Percentiles rank a stretch among this genome's conserved stretches.
These are phyloP conservation scores for Coemansia sp. DNA, from an alignment of 192 early-diverging fungal genomes.

Conservation along the genomic window DNA sequence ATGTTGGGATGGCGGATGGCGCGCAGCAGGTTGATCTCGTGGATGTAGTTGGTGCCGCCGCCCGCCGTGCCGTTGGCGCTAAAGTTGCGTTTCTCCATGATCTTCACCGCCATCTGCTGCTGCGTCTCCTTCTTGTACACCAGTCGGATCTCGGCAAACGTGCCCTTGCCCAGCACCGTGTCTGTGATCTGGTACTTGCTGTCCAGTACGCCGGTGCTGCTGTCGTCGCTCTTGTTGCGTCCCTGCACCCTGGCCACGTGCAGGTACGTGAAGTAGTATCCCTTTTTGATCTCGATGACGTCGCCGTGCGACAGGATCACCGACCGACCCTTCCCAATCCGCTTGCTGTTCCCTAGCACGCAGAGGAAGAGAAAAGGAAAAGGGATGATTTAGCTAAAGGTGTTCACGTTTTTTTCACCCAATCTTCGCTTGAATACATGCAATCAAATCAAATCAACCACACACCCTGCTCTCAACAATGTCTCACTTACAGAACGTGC, in stretches of 20 bases:
- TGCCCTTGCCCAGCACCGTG: constrained; percentile 57
- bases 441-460: background rate
- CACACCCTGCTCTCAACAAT: background rate
- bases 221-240: constrained; percentile 9
- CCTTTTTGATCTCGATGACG: constrained; percentile 57
- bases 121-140: constrained; percentile 66
- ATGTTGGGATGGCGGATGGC: constrained; percentile 72
- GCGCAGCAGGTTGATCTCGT: constrained; percentile 75
- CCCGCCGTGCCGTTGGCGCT: constrained; percentile 62
- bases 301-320: constrained; percentile 63
- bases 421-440: background rate
- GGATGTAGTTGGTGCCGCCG: constrained; percentile 73
- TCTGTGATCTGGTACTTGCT: constrained; percentile 55
- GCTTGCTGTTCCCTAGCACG: constrained; percentile 48
- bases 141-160: constrained; percentile 77
- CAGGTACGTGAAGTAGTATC: constrained; percentile 53
- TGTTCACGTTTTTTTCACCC: background rate
- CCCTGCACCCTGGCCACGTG: constrained; percentile 15
- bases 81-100: constrained; percentile 77
- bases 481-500: constrained; percentile 50
- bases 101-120: constrained; percentile 78
- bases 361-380: background rate
- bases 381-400: background rate
- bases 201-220: constrained; percentile 11
- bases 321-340: constrained; percentile 58